Conservation (phyloP, 768 basidiomycete genomes). For the Filobasidium floriforme region DNA sequence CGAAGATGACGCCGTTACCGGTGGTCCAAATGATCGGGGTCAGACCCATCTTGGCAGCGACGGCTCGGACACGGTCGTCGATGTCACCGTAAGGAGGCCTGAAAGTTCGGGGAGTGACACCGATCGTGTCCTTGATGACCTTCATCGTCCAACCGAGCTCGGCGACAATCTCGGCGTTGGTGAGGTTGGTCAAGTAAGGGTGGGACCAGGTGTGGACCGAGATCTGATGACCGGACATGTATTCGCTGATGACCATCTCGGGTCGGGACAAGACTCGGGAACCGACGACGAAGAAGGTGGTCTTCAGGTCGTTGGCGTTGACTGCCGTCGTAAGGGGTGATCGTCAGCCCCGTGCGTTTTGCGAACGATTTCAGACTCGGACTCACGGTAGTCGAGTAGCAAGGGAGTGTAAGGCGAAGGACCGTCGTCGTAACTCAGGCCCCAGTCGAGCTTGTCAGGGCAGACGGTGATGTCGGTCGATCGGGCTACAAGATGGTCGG, state of each 20-base stretch:
- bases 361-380: neutral
- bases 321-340: conserved; percentile 33
- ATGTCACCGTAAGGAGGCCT: conserved; percentile 64
- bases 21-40: conserved; percentile 79
- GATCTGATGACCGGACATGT: conserved; percentile 71
- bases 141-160: conserved; percentile 83
- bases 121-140: conserved; percentile 71
- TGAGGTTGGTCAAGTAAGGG: conserved; percentile 63
- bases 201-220: conserved; percentile 86
- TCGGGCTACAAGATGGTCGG: conserved; percentile 38
- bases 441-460: conserved; percentile 58
- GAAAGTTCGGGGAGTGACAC: conserved; percentile 65
- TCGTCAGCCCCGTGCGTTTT: neutral
- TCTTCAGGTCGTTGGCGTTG: conserved; percentile 56
- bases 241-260: conserved; percentile 61
- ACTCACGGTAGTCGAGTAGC: conserved; percentile 56
- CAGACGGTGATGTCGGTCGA: conserved; percentile 67
- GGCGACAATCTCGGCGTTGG: conserved; percentile 73
- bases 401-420: conserved; percentile 70
- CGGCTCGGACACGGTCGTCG: conserved; percentile 73
- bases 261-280: conserved; percentile 73
- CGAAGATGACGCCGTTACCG: conserved; percentile 57
- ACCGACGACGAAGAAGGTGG: conserved; percentile 83
- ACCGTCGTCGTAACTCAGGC: conserved; percentile 57
- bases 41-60: conserved; percentile 72